A percentile compares a stretch with the other conserved stretches of the same genome.
Evolutionary conservation across 1,139 yeast genomes (phyloP).

Genomic region (Pichia sp.): DNA sequence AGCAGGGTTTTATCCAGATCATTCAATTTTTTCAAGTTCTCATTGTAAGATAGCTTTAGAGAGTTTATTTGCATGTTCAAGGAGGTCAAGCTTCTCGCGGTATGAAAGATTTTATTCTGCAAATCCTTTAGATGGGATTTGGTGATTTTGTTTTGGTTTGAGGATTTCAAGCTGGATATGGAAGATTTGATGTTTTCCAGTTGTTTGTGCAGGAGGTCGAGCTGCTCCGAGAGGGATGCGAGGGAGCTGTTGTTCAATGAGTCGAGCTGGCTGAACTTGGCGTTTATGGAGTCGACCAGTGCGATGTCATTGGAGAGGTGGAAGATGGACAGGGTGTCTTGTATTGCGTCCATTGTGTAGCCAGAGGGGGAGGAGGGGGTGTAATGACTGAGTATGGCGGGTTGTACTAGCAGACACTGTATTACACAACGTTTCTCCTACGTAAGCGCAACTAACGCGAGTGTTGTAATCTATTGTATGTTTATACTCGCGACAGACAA

Average conservation of each 20-base stretch:
- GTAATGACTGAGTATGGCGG: too few species aligned
- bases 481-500: too few species aligned
- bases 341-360: constrained; percentile 10
- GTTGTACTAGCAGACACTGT: too few species aligned
- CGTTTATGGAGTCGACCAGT: constrained; percentile 43
- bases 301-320: constrained; percentile 48
- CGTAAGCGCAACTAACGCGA: too few species aligned
- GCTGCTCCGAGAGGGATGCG: not conserved
- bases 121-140: constrained; percentile 27
- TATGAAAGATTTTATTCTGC: constrained; percentile 45
- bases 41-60: constrained; percentile 32
- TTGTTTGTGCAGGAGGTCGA: constrained; percentile 16
- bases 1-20: constrained; percentile 34
- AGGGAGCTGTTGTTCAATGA: constrained; percentile 23
- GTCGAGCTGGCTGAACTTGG: constrained; percentile 32
- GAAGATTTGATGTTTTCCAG: constrained; percentile 19
- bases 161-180: constrained; percentile 18
- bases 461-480: too few species aligned
- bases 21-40: constrained; percentile 38
- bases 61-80: constrained; percentile 46
- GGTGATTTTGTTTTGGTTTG: constrained; percentile 22
- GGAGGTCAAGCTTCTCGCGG: constrained; percentile 53
- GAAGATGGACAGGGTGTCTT: constrained; percentile 36
- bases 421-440: too few species aligned
- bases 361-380: not conserved